A percentile compares a stretch with the other conserved stretches of the same genome.
These are phyloP conservation scores for Polytrichum commune DNA, from an alignment of 225 moss, liverwort and hornwort species.

Conservation along the genomic window DNA sequence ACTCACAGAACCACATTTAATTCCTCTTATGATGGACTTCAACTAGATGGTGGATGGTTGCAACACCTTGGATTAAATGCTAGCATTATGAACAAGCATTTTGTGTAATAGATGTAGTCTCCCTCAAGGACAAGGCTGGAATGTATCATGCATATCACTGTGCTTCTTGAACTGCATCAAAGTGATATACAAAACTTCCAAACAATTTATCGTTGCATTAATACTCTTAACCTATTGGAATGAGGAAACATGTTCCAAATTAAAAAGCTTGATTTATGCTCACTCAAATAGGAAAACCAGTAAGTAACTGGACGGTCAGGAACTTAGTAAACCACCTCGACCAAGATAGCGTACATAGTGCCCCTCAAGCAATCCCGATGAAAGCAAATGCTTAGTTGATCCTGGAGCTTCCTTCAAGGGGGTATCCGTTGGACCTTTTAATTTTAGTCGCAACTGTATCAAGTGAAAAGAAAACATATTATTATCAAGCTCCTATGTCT, in stretches of 20 bases:
- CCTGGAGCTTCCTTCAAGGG: slow-evolving; percentile 69
- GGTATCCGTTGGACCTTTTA: slow-evolving; percentile 51
- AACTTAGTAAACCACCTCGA: slow-evolving; percentile 72
- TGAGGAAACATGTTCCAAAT: not conserved
- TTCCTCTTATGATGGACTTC: too few relatives aligned
- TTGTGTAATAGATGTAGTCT: too few relatives aligned
- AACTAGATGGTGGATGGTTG: too few relatives aligned
- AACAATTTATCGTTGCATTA: too few relatives aligned
- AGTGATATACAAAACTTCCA: too few relatives aligned
- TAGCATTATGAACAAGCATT: too few relatives aligned
- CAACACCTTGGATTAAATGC: too few relatives aligned
- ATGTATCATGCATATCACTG: too few relatives aligned
- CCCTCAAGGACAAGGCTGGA: too few relatives aligned
- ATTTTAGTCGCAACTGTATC: slow-evolving; percentile 48
- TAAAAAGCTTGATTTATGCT: not conserved
- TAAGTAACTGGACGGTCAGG: slow-evolving; percentile 9
- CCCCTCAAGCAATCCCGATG: slow-evolving; percentile 85
- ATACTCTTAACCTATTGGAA: too few relatives aligned
- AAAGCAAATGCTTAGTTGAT: slow-evolving; percentile 79
- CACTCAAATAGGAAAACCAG: slow-evolving; percentile 9
- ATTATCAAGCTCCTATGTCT: not conserved
- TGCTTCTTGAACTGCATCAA: too few relatives aligned
- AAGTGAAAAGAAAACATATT: not conserved
- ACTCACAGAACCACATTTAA: too few relatives aligned
- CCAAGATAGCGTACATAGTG: slow-evolving; percentile 81